phyloP scores from a whole-genome alignment of 2,329 filamentous ascomycete genomes.

The Plectosphaerella cucumerina region DNA sequence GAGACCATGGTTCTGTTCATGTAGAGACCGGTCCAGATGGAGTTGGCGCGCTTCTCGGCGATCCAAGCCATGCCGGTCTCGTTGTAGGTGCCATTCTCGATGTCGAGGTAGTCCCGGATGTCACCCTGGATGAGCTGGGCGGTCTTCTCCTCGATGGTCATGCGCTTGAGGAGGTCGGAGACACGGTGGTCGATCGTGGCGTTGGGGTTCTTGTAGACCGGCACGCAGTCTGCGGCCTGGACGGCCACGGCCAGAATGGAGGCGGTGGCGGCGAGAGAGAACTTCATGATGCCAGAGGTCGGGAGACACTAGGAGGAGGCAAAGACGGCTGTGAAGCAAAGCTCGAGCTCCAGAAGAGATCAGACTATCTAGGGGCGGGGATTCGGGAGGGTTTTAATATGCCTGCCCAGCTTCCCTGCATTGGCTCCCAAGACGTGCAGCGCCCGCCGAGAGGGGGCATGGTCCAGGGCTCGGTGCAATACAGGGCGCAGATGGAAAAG shows the following conservation, averaged over 20 bases:
- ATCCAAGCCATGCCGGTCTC: constrained; percentile 61
- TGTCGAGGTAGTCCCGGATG: constrained; percentile 69
- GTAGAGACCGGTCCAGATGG: constrained; percentile 69
- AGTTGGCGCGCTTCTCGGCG: constrained; percentile 61
- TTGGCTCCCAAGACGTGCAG: background rate
- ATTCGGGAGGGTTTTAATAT: constrained; percentile 13
- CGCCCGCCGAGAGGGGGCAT: no score
- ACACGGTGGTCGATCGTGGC: constrained; percentile 62
- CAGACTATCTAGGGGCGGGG: background rate
- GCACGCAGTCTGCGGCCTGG: constrained; percentile 18
- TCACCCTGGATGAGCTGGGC: constrained; percentile 68
- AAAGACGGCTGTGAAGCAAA: constrained; percentile 2
- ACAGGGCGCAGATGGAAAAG: constrained; percentile 6
- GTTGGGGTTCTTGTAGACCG: constrained; percentile 59
- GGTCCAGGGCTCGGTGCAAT: no score
- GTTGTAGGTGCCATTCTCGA: constrained; percentile 64
- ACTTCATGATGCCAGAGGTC: constrained; percentile 20
- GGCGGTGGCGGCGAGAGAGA: constrained; percentile 16
- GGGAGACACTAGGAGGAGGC: background rate
- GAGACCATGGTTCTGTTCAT: constrained; percentile 60
- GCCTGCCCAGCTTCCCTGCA: background rate
- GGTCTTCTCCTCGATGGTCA: constrained; percentile 72
- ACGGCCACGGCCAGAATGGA: constrained; percentile 17
- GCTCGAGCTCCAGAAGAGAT: constrained; percentile 5
- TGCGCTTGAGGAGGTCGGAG: constrained; percentile 62